Evolutionary conservation across 139 green algal genomes (phyloP).

Genomic region (Auxenochlorella pyrenoidosa): DNA sequence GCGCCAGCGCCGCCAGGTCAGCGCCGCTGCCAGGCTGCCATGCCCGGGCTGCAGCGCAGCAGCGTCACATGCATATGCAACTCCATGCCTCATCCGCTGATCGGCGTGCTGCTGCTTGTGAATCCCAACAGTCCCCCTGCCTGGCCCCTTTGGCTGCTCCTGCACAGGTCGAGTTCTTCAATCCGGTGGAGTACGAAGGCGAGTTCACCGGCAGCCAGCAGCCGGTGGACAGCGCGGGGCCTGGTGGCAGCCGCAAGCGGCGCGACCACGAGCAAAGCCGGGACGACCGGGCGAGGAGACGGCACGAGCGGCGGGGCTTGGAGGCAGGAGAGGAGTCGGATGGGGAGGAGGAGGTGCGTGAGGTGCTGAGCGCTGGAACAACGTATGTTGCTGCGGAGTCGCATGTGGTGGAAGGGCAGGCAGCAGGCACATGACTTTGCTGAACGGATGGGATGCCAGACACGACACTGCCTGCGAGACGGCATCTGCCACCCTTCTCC

Average conservation of each 20-base stretch:
- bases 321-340: conserved; percentile 24
- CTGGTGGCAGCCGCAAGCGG: not conserved
- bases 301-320: too few relatives aligned
- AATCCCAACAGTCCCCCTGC: too few relatives aligned
- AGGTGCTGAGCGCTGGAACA: too few relatives aligned
- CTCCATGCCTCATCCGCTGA: too few relatives aligned
- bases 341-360: conserved; percentile 24
- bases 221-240: not conserved
- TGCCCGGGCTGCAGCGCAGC: too few relatives aligned
- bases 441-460: too few relatives aligned
- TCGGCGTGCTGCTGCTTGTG: too few relatives aligned
- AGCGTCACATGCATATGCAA: too few relatives aligned
- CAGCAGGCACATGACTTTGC: too few relatives aligned
- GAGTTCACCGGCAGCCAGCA: conserved; percentile 13
- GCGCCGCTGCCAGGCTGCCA: not conserved
- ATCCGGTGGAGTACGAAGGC: not conserved
- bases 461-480: not conserved
- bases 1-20: conserved; percentile 21
- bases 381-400: too few relatives aligned
- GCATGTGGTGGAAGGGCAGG: too few relatives aligned
- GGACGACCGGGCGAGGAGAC: not conserved
- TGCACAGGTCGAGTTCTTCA: conserved; percentile 33
- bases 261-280: not conserved
- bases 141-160: not conserved
- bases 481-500: not conserved